Evolutionary conservation across 768 basidiomycete species (phyloP), one percentile per base, ranked within the genome.

Genomic region (Cytidiella melzeri): DNA sequence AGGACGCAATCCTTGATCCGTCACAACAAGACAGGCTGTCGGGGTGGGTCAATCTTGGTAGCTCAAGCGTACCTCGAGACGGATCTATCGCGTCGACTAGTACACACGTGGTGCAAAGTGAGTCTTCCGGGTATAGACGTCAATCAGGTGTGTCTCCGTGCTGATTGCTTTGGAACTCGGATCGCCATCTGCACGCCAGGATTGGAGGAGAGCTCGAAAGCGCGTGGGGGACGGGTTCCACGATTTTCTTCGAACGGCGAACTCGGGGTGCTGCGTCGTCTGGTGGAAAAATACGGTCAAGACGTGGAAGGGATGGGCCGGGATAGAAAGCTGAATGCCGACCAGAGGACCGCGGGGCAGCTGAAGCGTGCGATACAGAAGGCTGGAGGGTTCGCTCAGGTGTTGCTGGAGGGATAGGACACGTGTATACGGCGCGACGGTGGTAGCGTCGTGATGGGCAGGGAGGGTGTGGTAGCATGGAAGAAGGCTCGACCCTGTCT

Each of bases 331-430:
- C 64, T 87, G 51, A 97, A 98, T 64, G 68, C 77, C 13, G 84
- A 83, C 65, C 95, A 98, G 69, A 79, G 84, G 61, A 96, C 92
- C 2, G 76, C 72, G 26, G 93, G 89, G 15, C 82, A 92, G 69
- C 64, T 97, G 60, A 70, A 64, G 58, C 73, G 81, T 61, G 84
- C 80, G 25, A 68, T 88, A 52, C 68, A 64, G 54, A 79, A 76
- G 60, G 79, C 81, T 27, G 77, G 80, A 11, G 70, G 70, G 18
- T 60, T 77, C 49, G 67, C 48, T 38, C 55, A 45, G 54, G 54
- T 73, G 43, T 47, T 51, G 47, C 36, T 28, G 30, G 36, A 34
- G 34, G 18, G 36, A 9, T 49, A 43, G 46, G 34, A 40, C 43
- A 49, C 52, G 47, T 44, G 52, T 53, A 34, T 49, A 41, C 40